Evolutionary conservation across 345 rosid genomes (phyloP).

Genomic region (Kandelia obovata): DNA sequence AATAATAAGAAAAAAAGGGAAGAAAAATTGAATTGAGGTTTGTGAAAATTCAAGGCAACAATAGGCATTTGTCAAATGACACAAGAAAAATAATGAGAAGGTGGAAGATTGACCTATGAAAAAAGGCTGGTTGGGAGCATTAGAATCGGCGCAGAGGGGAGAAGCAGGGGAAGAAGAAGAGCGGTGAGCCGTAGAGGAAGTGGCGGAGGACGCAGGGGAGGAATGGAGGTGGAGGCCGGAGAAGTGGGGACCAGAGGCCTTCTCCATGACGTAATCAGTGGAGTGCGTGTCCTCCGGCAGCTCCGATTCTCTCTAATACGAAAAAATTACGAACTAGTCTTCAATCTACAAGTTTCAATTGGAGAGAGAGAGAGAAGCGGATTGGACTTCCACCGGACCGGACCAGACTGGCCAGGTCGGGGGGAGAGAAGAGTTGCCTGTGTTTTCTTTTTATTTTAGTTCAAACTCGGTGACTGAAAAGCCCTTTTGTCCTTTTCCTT

Average conservation of each 20-base stretch:
- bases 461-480: no score
- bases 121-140: constrained; percentile 63
- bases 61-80: background rate
- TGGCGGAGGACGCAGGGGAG: constrained; percentile 48
- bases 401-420: no score
- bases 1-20: no score
- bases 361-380: no score
- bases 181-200: constrained; percentile 31
- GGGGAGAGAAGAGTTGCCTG: no score
- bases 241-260: constrained; percentile 97
- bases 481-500: no score
- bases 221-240: constrained; percentile 68
- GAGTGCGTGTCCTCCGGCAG: constrained; percentile 57
- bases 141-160: constrained; percentile 32
- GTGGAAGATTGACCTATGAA: constrained; percentile 57
- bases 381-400: no score
- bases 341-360: no score
- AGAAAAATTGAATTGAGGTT: no score
- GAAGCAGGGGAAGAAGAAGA: constrained; percentile 2
- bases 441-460: no score
- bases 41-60: no score
- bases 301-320: background rate
- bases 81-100: background rate
- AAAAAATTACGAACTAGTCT: no score
- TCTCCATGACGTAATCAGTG: constrained; percentile 91